These are phyloP conservation scores for Pythium scleroteichum DNA, from an alignment of 352 stramenopile species.

Conservation along the genomic window DNA sequence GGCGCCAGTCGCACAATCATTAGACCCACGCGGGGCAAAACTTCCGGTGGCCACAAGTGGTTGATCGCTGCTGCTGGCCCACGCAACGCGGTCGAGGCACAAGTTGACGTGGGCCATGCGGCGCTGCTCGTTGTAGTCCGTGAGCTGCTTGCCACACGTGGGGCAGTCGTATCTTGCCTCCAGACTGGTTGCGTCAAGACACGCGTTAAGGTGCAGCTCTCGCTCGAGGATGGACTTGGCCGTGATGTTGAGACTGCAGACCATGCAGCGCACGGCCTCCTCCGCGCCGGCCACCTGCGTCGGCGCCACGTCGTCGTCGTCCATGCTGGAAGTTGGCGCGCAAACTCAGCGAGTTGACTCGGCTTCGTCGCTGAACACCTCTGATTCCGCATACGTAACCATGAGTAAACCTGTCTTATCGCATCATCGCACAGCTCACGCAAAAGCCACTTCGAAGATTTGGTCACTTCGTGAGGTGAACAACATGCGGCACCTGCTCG, in stretches of 20 bases:
- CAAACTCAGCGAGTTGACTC: neutral
- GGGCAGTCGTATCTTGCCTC: conserved; percentile 50
- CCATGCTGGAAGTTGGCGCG: neutral
- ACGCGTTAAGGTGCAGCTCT: conserved; percentile 73
- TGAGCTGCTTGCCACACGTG: conserved; percentile 54
- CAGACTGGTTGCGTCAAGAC: conserved; percentile 47
- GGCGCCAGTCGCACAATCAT: too few species aligned
- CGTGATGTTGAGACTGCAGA: conserved; percentile 69
- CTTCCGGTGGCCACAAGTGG: too few species aligned
- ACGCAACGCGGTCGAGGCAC: conserved; percentile 50
- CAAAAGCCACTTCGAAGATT: conserved; percentile 22
- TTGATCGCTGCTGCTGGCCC: too few species aligned
- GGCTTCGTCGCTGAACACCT: neutral
- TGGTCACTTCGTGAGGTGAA: neutral
- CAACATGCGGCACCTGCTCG: conserved; percentile 70
- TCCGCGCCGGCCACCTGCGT: conserved; percentile 32
- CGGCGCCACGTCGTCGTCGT: conserved; percentile 2
- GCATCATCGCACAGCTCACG: neutral
- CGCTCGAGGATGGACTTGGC: conserved; percentile 46
- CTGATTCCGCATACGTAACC: conserved; percentile 19
- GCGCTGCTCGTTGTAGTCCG: conserved; percentile 65
- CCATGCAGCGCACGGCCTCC: conserved; percentile 40
- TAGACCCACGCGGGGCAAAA: too few species aligned
- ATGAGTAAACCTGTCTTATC: conserved; percentile 3
- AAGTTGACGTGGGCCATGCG: conserved; percentile 68